Evolutionary conservation across 2,329 filamentous ascomycete genomes (phyloP), one percentile per base, ranked within the genome.

Genomic region (Fusarium setosum): DNA sequence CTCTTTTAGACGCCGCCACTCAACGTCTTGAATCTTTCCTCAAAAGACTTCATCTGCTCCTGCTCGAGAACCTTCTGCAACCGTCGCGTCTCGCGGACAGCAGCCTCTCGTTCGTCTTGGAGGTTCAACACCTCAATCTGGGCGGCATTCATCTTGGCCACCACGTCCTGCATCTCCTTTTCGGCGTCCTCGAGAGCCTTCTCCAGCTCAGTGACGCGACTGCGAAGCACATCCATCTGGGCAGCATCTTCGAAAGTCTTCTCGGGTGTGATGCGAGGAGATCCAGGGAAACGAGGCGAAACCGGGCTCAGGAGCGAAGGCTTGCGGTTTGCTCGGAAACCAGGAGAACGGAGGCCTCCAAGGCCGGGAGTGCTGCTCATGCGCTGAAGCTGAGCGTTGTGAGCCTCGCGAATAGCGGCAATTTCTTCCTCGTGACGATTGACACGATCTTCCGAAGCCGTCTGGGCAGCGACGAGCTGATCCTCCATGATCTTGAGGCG

Each of bases 401-500:
- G 90, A 59, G 88, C 91, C 56, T 96, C 93, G 68, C 91, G 90
- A 54, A 98, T 81, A 20, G 86, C 82, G 17, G 87, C 82, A 34
- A 97, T 86, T 77, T 97, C 94, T 34, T 96, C 93, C 76, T 98
- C 96, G 73, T 97, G 94, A 47, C 89, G 90, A 40, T 87, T 82
- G 57, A 98, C 88, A 35, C 90, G 90, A 47, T 95, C 94, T 75
- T 99, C 96, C 1, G 93, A 95, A 18, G 91, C 87, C 56, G 93
- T 90, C 77, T 98, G 95, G 2, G 95, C 93, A 18, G 88, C 81
- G 53, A 96, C 84, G 20, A 99, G 87, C 70, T 91, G 88, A 62
- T 98, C 94, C 75, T 98, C 96, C 49, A 97, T 88, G 15, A 82
- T 80, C 71, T 92, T 93, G 56, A 99, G 89, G 58, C 90, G 91